Evolutionary conservation across 2,329 filamentous ascomycete genomes (phyloP), one percentile per base, ranked within the genome.

Genomic region (Coniochaeta sp.): DNA sequence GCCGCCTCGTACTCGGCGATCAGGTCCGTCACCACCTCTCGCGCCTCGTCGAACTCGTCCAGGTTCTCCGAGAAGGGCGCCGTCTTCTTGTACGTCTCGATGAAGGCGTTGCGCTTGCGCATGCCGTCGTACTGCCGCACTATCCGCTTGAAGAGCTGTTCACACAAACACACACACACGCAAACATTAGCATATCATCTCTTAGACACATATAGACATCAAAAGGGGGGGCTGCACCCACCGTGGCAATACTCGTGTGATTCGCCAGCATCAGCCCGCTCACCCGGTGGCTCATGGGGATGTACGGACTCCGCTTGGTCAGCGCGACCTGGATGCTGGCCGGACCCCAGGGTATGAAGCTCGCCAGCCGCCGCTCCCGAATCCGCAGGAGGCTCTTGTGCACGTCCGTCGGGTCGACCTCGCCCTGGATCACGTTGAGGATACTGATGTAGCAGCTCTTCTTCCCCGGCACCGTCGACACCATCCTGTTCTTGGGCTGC

Each of bases 391-490:
- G 80, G 65, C 93, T 98, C 83, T 99, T 99, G 80, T 99, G 95
- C 60, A 99, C 91, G 75, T 99, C 96, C 3, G 93, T 98, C 9
- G 95, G 93, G 72, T 99, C 96, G 42, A 96, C 95, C 74, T 99
- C 95, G 69, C 95, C 95, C 79, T 98, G 95, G 68, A 99, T 99
- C 69, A 99, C 96, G 75, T 99, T 98, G 64, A 99, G 81, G 67
- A 99, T 98, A 55, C 92, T 96, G 71, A 99, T 98, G 79, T 99
- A 99, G 79, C 95, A 99, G 77, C 92, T 97, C 79, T 91, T 96
- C 79, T 98, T 98, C 69, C 89, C 90, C 1, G 93, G 93, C 60
- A 92, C 89, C 24, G 95, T 96, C 26, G 93, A 96, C 54, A 99
- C 95, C 95, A 99, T 99, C 72, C 96, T 88, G 76, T 99, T 99